phyloP scores from a whole-genome alignment of 2,329 filamentous ascomycete genomes.

The Claviceps arundinis region DNA sequence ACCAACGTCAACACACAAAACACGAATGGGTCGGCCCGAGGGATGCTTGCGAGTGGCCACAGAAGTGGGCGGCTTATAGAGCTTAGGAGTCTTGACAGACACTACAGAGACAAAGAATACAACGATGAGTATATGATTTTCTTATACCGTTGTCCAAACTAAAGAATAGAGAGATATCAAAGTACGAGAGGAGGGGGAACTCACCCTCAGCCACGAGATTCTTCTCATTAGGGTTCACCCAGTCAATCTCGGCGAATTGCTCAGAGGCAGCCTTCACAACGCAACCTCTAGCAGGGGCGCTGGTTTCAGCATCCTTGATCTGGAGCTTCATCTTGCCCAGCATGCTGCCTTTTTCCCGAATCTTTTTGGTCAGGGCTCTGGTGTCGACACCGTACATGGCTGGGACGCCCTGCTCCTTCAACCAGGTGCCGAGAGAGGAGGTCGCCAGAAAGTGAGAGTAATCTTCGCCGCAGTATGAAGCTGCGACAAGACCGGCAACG shows the following conservation, averaged over 20 bases:
- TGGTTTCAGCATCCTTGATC: conserved; percentile 28
- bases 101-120: conserved; percentile 41
- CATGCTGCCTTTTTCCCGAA: conserved; percentile 91
- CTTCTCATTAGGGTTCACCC: conserved; percentile 82
- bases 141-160: background rate
- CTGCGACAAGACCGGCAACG: conserved; percentile 79
- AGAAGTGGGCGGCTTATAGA: conserved; percentile 64
- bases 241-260: conserved; percentile 68
- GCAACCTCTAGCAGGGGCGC: conserved; percentile 27
- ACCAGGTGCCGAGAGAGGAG: conserved; percentile 85
- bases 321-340: conserved; percentile 77
- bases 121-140: conserved; percentile 22
- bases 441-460: conserved; percentile 88
- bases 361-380: conserved; percentile 82
- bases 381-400: conserved; percentile 95
- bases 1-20: conserved; percentile 90
- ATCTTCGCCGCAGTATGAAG: conserved; percentile 86
- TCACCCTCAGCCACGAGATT: conserved; percentile 93
- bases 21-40: conserved; percentile 72
- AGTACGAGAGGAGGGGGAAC: conserved; percentile 19
- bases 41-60: conserved; percentile 70
- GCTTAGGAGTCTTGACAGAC: conserved; percentile 72
- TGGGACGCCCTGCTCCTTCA: conserved; percentile 89
- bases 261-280: conserved; percentile 16
- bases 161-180: conserved; percentile 6